Conservation (phyloP, 768 basidiomycete species). For the Suillus brevipes region DNA sequence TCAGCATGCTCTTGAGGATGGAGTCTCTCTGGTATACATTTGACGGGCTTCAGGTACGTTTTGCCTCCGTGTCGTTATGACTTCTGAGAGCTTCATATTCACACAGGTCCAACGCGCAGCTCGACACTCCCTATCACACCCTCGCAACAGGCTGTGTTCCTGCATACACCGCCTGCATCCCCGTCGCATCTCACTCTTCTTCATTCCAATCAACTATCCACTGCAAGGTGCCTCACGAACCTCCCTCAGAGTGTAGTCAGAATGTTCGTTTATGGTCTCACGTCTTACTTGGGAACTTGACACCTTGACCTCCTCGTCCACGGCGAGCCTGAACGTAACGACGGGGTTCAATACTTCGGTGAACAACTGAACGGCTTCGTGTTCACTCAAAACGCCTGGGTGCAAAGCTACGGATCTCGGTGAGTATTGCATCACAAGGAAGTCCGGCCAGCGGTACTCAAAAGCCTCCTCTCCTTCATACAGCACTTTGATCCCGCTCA, state of each 20-base stretch:
- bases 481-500: conserved; percentile 92
- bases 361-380: conserved; percentile 93
- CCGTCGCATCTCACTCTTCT: conserved; percentile 62
- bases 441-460: conserved; percentile 57
- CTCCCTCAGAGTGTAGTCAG: conserved; percentile 79
- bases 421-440: conserved; percentile 33
- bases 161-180: conserved; percentile 39
- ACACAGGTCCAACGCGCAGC: conserved; percentile 57
- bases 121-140: conserved; percentile 56
- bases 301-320: conserved; percentile 93
- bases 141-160: conserved; percentile 20
- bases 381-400: conserved; percentile 99
- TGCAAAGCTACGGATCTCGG: conserved; percentile 99
- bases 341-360: conserved; percentile 99
- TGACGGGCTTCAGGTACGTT: too few species aligned
- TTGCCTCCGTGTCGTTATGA: too few species aligned
- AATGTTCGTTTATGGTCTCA: conserved; percentile 52
- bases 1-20: too few species aligned
- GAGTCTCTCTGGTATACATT: too few species aligned
- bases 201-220: conserved; percentile 62
- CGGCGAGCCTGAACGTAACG: conserved; percentile 98
- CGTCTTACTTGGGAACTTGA: conserved; percentile 54
- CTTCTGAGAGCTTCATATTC: conserved; percentile 62
- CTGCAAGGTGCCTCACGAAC: too few species aligned
- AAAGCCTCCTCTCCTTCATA: conserved; percentile 91